Conservation (phyloP, 169 alveolate genomes). For the Theileria orientalis region DNA sequence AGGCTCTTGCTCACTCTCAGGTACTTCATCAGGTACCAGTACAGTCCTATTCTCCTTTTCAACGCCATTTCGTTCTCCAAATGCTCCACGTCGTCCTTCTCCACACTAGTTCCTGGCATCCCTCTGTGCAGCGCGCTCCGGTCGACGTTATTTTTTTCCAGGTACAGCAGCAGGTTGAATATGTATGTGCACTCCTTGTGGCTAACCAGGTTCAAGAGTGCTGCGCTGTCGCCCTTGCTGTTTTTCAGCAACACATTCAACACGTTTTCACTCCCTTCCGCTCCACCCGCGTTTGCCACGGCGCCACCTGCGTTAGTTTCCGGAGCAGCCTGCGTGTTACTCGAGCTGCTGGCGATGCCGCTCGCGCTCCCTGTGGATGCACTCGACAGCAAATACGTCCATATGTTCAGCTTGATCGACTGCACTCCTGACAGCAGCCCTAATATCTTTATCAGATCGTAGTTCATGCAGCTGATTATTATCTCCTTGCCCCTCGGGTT, state of each 20-base stretch:
- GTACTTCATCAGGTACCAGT: conserved; percentile 47
- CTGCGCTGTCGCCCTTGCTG: background rate
- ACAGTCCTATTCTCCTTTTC: conserved; percentile 3
- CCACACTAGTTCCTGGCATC: no score
- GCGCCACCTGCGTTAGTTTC: background rate
- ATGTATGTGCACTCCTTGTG: background rate
- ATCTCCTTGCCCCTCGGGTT: conserved; percentile 38
- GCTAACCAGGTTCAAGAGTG: background rate
- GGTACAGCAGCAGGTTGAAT: background rate
- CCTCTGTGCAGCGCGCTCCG: no score
- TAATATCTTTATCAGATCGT: conserved; percentile 43
- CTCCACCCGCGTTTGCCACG: background rate
- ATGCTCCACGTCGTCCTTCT: background rate
- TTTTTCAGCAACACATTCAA: background rate
- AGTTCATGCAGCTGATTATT: conserved; percentile 25
- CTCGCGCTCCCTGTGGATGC: background rate
- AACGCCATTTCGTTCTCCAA: no score
- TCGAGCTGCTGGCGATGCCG: conserved; percentile 18
- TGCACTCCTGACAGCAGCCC: conserved; percentile 61
- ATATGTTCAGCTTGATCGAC: conserved; percentile 61
- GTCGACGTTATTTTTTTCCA: conserved; percentile 3
- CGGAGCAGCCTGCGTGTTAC: no score
- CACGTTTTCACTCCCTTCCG: background rate
- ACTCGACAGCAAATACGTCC: conserved; percentile 51
- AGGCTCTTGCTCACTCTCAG: conserved; percentile 34